Evolutionary conservation across 257 asterid genomes (phyloP).

Genomic region (Ajuga chamaepitys): DNA sequence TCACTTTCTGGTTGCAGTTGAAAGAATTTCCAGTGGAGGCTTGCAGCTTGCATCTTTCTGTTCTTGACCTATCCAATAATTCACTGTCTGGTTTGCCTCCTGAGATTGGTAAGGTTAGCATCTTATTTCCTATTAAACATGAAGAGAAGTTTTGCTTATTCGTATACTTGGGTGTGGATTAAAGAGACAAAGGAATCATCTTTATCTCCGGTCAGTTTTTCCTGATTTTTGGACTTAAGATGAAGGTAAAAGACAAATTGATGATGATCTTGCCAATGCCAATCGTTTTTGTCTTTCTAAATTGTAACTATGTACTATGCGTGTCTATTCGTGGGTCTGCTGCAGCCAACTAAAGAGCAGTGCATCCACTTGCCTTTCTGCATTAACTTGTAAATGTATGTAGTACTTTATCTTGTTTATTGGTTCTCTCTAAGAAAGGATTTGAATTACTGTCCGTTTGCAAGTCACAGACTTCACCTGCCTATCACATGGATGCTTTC

Average conservation of each 20-base stretch:
- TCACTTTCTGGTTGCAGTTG: constrained; percentile 45
- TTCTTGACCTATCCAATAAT: constrained; percentile 89
- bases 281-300: background rate
- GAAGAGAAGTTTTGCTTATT: too few relatives aligned
- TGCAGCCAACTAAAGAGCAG: constrained; percentile 1
- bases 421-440: constrained; percentile 4
- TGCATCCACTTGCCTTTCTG: background rate
- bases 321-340: background rate
- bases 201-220: background rate
- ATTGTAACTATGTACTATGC: background rate
- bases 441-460: background rate
- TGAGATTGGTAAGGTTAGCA: constrained; percentile 81
- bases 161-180: too few relatives aligned
- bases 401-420: background rate
- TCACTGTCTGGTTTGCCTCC: constrained; percentile 88
- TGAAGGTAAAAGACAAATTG: background rate
- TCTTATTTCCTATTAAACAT: constrained; percentile 16
- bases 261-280: background rate
- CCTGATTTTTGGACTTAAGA: background rate
- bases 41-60: constrained; percentile 72
- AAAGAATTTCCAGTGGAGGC: constrained; percentile 90
- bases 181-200: background rate
- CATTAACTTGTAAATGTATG: background rate
- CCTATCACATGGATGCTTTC: background rate
- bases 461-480: background rate